These are phyloP conservation scores for Platanus orientalis DNA, from an alignment of 164 flowering plant species.

Conservation along the genomic window DNA sequence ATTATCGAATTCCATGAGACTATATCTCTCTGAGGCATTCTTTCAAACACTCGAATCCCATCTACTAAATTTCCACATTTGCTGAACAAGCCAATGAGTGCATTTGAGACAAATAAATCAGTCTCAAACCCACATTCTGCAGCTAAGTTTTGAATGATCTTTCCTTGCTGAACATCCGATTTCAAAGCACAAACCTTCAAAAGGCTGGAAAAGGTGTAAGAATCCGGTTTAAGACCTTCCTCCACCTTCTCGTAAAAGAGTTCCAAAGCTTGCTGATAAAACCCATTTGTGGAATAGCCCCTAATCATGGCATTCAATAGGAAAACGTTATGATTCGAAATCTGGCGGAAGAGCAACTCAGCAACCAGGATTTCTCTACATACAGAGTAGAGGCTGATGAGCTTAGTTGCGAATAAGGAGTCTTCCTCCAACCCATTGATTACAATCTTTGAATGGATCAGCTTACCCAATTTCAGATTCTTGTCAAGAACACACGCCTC, in stretches of 20 bases:
- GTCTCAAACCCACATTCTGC: conserved; percentile 17
- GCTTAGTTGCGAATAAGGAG: conserved; percentile 25
- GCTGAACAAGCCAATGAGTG: conserved; percentile 27
- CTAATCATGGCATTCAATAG: conserved; percentile 30
- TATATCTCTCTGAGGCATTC: conserved; percentile 24
- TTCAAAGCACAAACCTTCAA: conserved; percentile 22
- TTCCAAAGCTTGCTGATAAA: conserved; percentile 23
- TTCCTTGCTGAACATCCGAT: conserved; percentile 19
- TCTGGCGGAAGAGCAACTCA: conserved; percentile 11
- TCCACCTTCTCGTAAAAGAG: conserved; percentile 15
- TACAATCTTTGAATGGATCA: conserved; percentile 26
- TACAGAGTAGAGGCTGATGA: conserved; percentile 18
- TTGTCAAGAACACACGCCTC: conserved; percentile 16
- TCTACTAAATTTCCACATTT: conserved; percentile 19
- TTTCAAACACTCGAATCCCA: conserved; percentile 21
- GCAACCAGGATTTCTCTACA: conserved; percentile 14
- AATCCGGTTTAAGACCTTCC: conserved; percentile 22
- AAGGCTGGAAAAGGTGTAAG: conserved; percentile 27
- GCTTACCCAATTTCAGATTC: conserved; percentile 15
- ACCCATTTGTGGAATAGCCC: conserved; percentile 23
- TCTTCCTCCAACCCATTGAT: conserved; percentile 18
- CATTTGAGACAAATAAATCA: conserved; percentile 24
- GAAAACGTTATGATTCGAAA: conserved; percentile 14
- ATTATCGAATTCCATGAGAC: conserved; percentile 31
- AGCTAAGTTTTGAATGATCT: conserved; percentile 12